Percentiles rank a stretch among this genome's conserved stretches.
These are phyloP conservation scores for Epichloe elymi DNA, from an alignment of 2,329 filamentous ascomycete species.

Conservation along the genomic window DNA sequence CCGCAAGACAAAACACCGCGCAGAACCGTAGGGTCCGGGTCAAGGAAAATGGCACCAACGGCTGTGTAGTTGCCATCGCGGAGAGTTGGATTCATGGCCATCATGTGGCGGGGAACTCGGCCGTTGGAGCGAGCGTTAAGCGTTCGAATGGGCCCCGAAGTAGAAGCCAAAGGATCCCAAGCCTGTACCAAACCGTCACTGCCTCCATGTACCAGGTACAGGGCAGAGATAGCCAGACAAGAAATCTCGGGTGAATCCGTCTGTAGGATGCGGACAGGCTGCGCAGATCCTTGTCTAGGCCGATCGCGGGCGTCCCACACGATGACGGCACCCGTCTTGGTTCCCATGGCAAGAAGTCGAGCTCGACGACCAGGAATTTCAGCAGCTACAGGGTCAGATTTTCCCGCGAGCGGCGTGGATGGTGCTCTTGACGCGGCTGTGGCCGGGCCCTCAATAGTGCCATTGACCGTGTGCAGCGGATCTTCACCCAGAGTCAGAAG, in stretches of 20 bases:
- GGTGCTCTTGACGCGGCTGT: conserved; percentile 17
- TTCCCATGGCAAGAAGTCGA: conserved; percentile 71
- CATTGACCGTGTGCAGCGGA: conserved; percentile 37
- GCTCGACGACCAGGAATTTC: conserved; percentile 78
- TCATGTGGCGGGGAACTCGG: conserved; percentile 62
- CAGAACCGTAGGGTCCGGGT: conserved; percentile 74
- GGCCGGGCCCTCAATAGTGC: conserved; percentile 36
- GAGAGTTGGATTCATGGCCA: conserved; percentile 40
- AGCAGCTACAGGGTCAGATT: conserved; percentile 21
- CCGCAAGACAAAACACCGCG: conserved; percentile 81
- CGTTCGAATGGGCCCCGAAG: conserved; percentile 63
- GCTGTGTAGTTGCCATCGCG: conserved; percentile 65
- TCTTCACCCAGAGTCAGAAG: conserved; percentile 65
- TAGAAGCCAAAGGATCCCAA: conserved; percentile 90
- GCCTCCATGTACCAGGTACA: conserved; percentile 86
- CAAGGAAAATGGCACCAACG: conserved; percentile 71
- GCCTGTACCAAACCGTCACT: conserved; percentile 91
- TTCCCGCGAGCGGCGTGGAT: conserved; percentile 7
- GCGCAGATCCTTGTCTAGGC: conserved; percentile 31
- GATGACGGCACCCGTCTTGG: conserved; percentile 60
- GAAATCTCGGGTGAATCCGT: conserved; percentile 85
- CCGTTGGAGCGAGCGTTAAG: conserved; percentile 76
- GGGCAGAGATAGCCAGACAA: conserved; percentile 65
- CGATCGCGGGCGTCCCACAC: conserved; percentile 74
- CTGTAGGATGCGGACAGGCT: conserved; percentile 67